Conservation (phyloP, 768 basidiomycete genomes). For the Boletus sensibilis region DNA sequence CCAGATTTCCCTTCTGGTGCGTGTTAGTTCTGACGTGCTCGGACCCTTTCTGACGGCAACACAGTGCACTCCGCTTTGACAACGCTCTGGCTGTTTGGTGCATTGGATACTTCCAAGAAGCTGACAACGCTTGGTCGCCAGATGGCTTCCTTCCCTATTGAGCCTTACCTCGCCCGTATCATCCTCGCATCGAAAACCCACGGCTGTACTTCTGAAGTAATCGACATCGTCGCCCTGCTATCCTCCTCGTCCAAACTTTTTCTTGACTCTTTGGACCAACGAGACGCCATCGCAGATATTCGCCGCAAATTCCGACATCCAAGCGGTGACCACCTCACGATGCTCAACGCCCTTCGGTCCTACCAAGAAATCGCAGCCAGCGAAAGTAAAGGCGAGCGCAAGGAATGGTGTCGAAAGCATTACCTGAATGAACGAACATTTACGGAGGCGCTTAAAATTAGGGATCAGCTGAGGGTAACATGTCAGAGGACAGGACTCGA, state of each 20-base stretch:
- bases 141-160: slow-evolving; percentile 93
- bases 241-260: slow-evolving; percentile 82
- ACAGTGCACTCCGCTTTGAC: slow-evolving; percentile 63
- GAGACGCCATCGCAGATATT: slow-evolving; percentile 68
- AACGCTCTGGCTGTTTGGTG: slow-evolving; percentile 76
- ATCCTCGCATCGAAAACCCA: slow-evolving; percentile 74
- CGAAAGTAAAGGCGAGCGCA: slow-evolving; percentile 47
- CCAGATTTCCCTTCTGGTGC: slow-evolving; percentile 74
- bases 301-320: slow-evolving; percentile 78
- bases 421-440: slow-evolving; percentile 83
- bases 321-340: slow-evolving; percentile 88
- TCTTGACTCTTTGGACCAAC: slow-evolving; percentile 69
- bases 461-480: slow-evolving; percentile 70
- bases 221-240: slow-evolving; percentile 82
- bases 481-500: slow-evolving; percentile 64
- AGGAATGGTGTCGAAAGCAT: slow-evolving; percentile 83
- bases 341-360: slow-evolving; percentile 79
- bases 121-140: slow-evolving; percentile 74
- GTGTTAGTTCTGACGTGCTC: slow-evolving; percentile 26
- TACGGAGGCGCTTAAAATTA: slow-evolving; percentile 72
- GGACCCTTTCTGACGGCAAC: background rate
- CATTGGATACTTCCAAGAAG: slow-evolving; percentile 61
- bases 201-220: slow-evolving; percentile 72
- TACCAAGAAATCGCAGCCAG: slow-evolving; percentile 66
- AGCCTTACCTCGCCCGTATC: slow-evolving; percentile 76